phyloP scores from a whole-genome alignment of 768 basidiomycete species.

The Lactarius quietus region DNA sequence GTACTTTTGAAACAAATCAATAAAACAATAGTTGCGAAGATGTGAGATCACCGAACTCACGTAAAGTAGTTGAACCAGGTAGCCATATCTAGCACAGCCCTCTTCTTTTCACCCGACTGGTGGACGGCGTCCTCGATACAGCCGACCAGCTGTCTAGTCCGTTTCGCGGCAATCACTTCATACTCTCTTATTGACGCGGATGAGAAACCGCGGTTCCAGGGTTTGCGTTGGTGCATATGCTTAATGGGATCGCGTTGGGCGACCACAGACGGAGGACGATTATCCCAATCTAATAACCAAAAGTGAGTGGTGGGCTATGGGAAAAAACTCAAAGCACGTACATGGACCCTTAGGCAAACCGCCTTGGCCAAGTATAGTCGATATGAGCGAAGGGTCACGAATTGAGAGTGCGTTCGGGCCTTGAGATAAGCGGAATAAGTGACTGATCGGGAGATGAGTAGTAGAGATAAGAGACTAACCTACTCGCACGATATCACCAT shows the following conservation, averaged over 20 bases:
- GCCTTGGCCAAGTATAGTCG: not conserved
- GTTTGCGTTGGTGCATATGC: conserved; percentile 43
- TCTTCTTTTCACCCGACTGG: conserved; percentile 21
- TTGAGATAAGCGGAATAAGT: not conserved
- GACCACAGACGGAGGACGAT: conserved; percentile 38
- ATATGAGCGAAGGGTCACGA: not conserved
- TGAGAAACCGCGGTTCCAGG: conserved; percentile 51
- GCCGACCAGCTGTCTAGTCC: conserved; percentile 43
- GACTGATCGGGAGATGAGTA: not conserved
- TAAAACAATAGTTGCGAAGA: not conserved
- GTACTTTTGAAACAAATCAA: conserved; percentile 30
- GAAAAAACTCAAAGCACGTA: conserved; percentile 25
- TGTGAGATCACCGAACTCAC: conserved; percentile 30
- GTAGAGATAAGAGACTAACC: conserved; percentile 29
- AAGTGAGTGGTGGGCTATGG: too few relatives aligned
- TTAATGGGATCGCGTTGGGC: conserved; percentile 40
- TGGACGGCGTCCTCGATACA: conserved; percentile 29
- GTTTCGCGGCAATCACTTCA: conserved; percentile 36
- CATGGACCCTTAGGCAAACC: conserved; percentile 30
- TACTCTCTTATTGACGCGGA: conserved; percentile 46
- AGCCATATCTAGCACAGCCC: conserved; percentile 32
- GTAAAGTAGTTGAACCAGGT: conserved; percentile 41
- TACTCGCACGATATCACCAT: conserved; percentile 38
- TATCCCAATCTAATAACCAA: conserved; percentile 46
- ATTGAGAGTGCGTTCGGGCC: not conserved